Evolutionary conservation across 73 alveolate species (phyloP).

Genomic region (Tetrahymena borealis): DNA sequence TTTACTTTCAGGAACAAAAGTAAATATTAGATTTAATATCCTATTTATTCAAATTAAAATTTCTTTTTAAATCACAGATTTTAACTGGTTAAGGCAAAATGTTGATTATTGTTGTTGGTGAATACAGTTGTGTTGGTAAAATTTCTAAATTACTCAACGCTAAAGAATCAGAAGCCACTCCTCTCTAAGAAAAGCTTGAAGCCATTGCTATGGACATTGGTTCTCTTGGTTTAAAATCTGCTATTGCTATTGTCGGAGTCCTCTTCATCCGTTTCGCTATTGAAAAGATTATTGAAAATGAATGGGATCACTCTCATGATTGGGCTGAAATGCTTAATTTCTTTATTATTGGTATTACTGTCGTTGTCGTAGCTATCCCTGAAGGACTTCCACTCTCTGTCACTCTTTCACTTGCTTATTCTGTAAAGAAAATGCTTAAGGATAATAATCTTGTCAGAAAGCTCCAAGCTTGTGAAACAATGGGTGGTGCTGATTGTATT

Average conservation of each 20-base stretch:
- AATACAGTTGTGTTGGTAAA: constrained; percentile 58
- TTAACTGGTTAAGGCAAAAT: constrained; percentile 69
- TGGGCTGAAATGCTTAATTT: constrained; percentile 45
- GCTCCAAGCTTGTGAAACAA: constrained; percentile 77
- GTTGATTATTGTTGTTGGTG: constrained; percentile 60
- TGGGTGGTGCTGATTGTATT: constrained; percentile 79
- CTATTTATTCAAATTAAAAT: not conserved
- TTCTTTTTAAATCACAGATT: constrained; percentile 53
- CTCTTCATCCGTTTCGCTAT: constrained; percentile 56
- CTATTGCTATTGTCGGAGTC: constrained; percentile 70
- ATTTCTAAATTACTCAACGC: constrained; percentile 12
- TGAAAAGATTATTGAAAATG: constrained; percentile 12
- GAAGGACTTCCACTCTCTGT: constrained; percentile 74
- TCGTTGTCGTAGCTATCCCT: constrained; percentile 73
- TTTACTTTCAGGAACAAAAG: constrained; percentile 63
- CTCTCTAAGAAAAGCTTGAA: constrained; percentile 80
- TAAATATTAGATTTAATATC: not conserved
- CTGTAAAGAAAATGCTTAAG: constrained; percentile 58
- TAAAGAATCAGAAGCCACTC: constrained; percentile 17
- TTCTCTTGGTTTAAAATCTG: constrained; percentile 76
- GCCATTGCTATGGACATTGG: constrained; percentile 91
- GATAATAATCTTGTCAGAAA: constrained; percentile 62
- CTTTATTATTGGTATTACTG: constrained; percentile 57
- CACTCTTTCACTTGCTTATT: constrained; percentile 56
- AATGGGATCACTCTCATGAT: constrained; percentile 10